phyloP scores from a whole-genome alignment of 176 grass and related monocot species.

The Chloris gayana region DNA sequence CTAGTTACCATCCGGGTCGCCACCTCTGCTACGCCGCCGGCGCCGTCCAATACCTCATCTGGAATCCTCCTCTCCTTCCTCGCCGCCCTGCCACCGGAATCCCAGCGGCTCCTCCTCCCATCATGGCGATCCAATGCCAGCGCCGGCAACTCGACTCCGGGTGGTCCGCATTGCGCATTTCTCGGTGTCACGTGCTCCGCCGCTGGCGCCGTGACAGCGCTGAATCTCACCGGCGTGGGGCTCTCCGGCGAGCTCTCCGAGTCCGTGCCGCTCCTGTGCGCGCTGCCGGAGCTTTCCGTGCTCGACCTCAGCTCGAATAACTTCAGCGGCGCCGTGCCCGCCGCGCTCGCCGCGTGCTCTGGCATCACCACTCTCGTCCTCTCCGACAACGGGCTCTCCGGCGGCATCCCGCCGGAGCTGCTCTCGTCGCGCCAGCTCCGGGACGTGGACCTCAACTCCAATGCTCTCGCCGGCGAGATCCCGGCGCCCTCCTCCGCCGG shows the following conservation, averaged over 20 bases:
- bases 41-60: neutral
- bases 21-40: neutral
- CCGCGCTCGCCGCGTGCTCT: slow-evolving; percentile 46
- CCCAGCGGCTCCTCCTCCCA: slow-evolving; percentile 44
- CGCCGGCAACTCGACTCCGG: neutral
- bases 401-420: slow-evolving; percentile 42
- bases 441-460: slow-evolving; percentile 46
- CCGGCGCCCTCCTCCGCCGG: slow-evolving; percentile 3
- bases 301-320: slow-evolving; percentile 60
- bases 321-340: slow-evolving; percentile 54
- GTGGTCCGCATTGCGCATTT: slow-evolving; percentile 43
- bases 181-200: slow-evolving; percentile 56
- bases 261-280: slow-evolving; percentile 42
- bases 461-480: slow-evolving; percentile 52
- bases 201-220: slow-evolving; percentile 16
- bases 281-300: slow-evolving; percentile 37
- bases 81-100: slow-evolving; percentile 30
- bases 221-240: slow-evolving; percentile 55
- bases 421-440: slow-evolving; percentile 39
- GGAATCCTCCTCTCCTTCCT: slow-evolving; percentile 53
- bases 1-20: neutral
- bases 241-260: slow-evolving; percentile 37
- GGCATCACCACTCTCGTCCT: slow-evolving; percentile 44
- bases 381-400: slow-evolving; percentile 52
- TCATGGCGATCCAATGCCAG: slow-evolving; percentile 27